These are phyloP conservation scores for Hemileccinum rubropunctum DNA, from an alignment of 768 basidiomycete genomes.

Conservation along the genomic window DNA sequence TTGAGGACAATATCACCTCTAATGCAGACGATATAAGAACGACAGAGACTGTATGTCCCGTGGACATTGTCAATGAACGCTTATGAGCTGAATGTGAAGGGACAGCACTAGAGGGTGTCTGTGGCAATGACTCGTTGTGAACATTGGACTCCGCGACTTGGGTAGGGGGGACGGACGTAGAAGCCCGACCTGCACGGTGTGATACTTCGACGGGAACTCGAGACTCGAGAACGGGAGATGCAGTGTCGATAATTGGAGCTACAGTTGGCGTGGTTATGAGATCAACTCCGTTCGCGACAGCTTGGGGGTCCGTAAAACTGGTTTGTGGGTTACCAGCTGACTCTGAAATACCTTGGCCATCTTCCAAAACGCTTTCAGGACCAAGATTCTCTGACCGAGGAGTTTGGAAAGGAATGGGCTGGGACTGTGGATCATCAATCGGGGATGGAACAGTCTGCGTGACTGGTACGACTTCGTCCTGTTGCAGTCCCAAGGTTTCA, in stretches of 20 bases:
- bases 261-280: background rate
- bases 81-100: slow-evolving; percentile 37
- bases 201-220: slow-evolving; percentile 4
- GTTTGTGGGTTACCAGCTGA: background rate
- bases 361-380: background rate
- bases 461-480: slow-evolving; percentile 7
- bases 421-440: slow-evolving; percentile 3
- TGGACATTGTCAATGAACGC: slow-evolving; percentile 60
- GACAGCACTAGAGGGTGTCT: slow-evolving; percentile 19
- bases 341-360: slow-evolving; percentile 1
- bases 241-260: background rate
- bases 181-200: slow-evolving; percentile 3
- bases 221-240: slow-evolving; percentile 9
- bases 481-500: slow-evolving; percentile 3
- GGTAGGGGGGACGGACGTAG: slow-evolving; percentile 3
- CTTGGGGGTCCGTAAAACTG: background rate
- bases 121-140: slow-evolving; percentile 10
- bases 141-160: slow-evolving; percentile 14
- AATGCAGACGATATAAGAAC: slow-evolving; percentile 83
- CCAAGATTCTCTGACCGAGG: background rate
- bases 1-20: slow-evolving; percentile 82
- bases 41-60: slow-evolving; percentile 71
- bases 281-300: slow-evolving; percentile 3
- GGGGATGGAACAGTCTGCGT: slow-evolving; percentile 6
- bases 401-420: slow-evolving; percentile 3